Conservation (phyloP, 2,329 filamentous ascomycete genomes). For the Claviceps sp. region DNA sequence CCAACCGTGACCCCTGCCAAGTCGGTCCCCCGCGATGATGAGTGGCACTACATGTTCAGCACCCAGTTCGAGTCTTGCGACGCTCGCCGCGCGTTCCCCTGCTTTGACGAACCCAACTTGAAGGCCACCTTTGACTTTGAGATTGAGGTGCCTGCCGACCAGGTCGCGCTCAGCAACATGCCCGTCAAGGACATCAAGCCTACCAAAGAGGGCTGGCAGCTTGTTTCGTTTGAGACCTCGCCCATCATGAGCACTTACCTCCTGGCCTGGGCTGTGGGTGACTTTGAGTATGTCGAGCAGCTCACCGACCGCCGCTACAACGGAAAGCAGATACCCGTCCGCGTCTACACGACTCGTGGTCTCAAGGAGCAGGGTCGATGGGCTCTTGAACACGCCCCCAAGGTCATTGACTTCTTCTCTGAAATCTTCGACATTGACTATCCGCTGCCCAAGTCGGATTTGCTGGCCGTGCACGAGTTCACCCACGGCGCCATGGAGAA, state of each 20-base stretch:
- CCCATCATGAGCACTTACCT: conserved; percentile 89
- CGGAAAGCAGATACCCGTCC: conserved; percentile 78
- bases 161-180: conserved; percentile 92
- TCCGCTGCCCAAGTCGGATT: conserved; percentile 80
- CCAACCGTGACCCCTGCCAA: conserved; percentile 56
- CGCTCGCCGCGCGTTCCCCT: conserved; percentile 87
- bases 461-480: conserved; percentile 88
- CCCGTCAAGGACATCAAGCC: conserved; percentile 59
- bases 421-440: conserved; percentile 91
- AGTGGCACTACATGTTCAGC: conserved; percentile 67
- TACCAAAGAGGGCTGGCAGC: conserved; percentile 50
- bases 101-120: conserved; percentile 94
- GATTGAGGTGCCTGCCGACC: conserved; percentile 79
- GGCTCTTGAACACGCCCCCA: conserved; percentile 80
- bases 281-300: conserved; percentile 93
- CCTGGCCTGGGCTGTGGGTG: conserved; percentile 85
- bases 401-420: conserved; percentile 93
- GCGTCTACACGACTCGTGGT: conserved; percentile 92
- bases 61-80: conserved; percentile 98
- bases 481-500: conserved; percentile 84
- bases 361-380: conserved; percentile 83
- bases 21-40: conserved; percentile 62
- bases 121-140: conserved; percentile 93
- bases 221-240: conserved; percentile 68
- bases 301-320: conserved; percentile 84